Percentiles rank a stretch among this genome's conserved stretches.
Evolutionary conservation across 352 stramenopile genomes (phyloP).

Genomic region (Globisporangium takayamanum): DNA sequence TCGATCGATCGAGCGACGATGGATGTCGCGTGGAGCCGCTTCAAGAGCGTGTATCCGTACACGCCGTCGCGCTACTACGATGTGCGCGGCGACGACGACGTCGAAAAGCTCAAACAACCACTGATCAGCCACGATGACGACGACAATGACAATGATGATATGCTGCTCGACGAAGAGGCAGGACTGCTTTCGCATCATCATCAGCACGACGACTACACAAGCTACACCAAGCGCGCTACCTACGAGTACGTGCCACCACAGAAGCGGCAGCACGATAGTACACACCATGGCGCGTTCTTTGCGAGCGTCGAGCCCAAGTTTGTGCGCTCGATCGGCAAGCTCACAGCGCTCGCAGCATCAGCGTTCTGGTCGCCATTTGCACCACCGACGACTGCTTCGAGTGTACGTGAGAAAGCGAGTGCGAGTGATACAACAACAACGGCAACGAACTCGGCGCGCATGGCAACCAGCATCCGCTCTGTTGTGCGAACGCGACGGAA

Average conservation of each 20-base stretch:
- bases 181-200: conserved; percentile 4
- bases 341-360: conserved; percentile 9
- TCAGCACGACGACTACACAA: neutral
- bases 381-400: neutral
- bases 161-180: conserved; percentile 9
- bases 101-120: conserved; percentile 30
- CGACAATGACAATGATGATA: conserved; percentile 9
- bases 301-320: conserved; percentile 22
- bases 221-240: neutral
- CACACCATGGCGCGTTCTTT: conserved; percentile 1
- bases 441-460: conserved; percentile 3
- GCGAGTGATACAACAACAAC: neutral
- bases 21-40: conserved; percentile 10
- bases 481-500: conserved; percentile 20
- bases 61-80: conserved; percentile 18
- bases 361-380: conserved; percentile 6
- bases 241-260: neutral
- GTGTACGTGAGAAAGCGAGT: neutral
- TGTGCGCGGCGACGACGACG: conserved; percentile 22
- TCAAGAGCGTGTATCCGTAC: conserved; percentile 20
- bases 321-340: conserved; percentile 13
- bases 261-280: neutral
- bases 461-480: conserved; percentile 12
- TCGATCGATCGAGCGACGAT: neutral
- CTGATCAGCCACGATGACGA: conserved; percentile 24